Evolutionary conservation across 306 rosid genomes (phyloP).

Genomic region (Rosa multiflora): DNA sequence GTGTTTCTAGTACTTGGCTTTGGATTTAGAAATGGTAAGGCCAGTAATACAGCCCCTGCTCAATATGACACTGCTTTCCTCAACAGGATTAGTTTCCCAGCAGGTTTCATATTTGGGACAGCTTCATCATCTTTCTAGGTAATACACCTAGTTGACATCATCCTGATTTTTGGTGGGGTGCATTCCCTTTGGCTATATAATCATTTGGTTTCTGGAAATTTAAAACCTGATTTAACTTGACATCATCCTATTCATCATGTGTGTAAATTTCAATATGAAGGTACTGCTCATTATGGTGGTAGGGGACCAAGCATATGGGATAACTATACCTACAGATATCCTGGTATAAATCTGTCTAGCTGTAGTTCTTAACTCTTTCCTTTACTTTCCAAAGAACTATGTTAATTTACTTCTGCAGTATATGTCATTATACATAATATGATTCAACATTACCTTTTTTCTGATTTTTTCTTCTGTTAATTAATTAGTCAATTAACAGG

Average conservation of each 20-base stretch:
- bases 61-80: slow-evolving; percentile 14
- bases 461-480: too few species aligned
- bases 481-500: too few species aligned
- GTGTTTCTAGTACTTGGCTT: background rate
- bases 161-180: too few species aligned
- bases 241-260: background rate
- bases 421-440: too few species aligned
- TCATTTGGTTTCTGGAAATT: too few species aligned
- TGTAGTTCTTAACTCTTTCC: background rate
- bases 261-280: slow-evolving; percentile 19
- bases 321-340: slow-evolving; percentile 20
- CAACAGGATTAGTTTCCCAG: slow-evolving; percentile 33
- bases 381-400: background rate
- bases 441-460: too few species aligned
- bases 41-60: background rate
- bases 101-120: slow-evolving; percentile 36
- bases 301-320: slow-evolving; percentile 38
- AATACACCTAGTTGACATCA: too few species aligned
- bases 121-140: slow-evolving; percentile 40
- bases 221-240: too few species aligned
- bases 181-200: too few species aligned
- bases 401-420: too few species aligned
- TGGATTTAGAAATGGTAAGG: background rate
- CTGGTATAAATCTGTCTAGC: slow-evolving; percentile 23
- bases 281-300: slow-evolving; percentile 23